Evolutionary conservation across 768 basidiomycete genomes (phyloP).

Genomic region (Rossbeevera mucosa): DNA sequence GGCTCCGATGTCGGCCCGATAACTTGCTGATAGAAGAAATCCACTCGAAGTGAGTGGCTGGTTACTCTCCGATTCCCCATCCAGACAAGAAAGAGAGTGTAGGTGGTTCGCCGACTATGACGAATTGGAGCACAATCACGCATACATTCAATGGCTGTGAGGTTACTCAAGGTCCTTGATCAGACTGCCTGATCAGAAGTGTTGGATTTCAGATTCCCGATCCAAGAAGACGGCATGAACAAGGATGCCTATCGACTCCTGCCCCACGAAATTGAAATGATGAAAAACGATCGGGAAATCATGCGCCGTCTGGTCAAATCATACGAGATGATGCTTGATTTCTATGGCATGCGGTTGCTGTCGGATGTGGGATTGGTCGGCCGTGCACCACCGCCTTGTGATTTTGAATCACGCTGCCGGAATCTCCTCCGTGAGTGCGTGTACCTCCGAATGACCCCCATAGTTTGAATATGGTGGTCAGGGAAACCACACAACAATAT

Average conservation of each 20-base stretch:
- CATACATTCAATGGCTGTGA: conserved; percentile 77
- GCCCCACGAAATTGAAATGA: conserved; percentile 54
- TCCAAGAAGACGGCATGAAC: conserved; percentile 73
- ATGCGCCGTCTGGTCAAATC: conserved; percentile 51
- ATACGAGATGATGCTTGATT: conserved; percentile 72
- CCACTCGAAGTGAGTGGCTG: conserved; percentile 45
- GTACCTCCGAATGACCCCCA: not conserved
- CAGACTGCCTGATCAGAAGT: not conserved
- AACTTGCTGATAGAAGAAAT: conserved; percentile 58
- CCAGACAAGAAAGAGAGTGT: conserved; percentile 3
- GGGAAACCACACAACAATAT: conserved; percentile 72
- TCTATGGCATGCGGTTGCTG: conserved; percentile 71
- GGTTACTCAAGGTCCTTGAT: conserved; percentile 26
- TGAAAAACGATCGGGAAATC: conserved; percentile 48
- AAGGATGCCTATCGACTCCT: conserved; percentile 61
- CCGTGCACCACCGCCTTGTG: conserved; percentile 45
- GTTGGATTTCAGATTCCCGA: conserved; percentile 51
- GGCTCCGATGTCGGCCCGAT: conserved; percentile 55
- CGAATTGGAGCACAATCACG: conserved; percentile 63
- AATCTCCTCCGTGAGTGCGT: conserved; percentile 66
- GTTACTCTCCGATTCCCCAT: not conserved
- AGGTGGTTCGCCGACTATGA: conserved; percentile 66
- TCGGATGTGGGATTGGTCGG: conserved; percentile 55
- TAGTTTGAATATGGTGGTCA: conserved; percentile 21
- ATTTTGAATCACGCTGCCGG: conserved; percentile 51